Evolutionary conservation across 1,284 basidiomycete species (phyloP), one percentile per base, ranked within the genome.

Genomic region (Bondarzewia mesenterica): DNA sequence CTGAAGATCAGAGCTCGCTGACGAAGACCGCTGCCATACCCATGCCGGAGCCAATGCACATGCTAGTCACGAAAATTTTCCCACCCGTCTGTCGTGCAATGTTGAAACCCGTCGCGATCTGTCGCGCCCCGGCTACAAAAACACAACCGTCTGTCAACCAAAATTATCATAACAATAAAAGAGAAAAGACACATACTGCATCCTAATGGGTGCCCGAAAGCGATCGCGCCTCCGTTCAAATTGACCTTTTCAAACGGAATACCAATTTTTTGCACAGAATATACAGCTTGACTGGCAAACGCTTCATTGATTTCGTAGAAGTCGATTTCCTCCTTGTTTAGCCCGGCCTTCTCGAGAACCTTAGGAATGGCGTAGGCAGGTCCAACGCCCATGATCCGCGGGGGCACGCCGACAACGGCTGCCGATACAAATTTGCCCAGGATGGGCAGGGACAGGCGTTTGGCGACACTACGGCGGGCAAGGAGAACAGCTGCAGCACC

Each of bases 31-130:
- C 78, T 25, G 79, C 78, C 80, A 89, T 89, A 47, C 82, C 89
- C 94, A 96, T 95, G 35, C 90, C 92, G 27, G 80, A 82, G 18
- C 93, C 94, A 60, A 97, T 89, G 66, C 95, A 97, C 95, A 98
- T 98, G 58, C 83, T 89, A 1, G 92, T 92, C 41, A 91, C 85
- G 57, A 95, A 92, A 48, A 92, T 67, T 66, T 85, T 86, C 39
- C 75, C 75, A 40, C 72, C 74, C 45, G 80, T 81, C 65, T 90
- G 82, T 73, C 85, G 91, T 29, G 89, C 85, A 53, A 93, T 85
- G 57, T 81, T 82, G 47, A 92, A 68, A 15, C 81, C 91, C 8
- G 92, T 96, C 1, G 89, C 89, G 53, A 95, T 77, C 68, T 95
- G 92, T 42, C 93, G 75, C 7, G 89, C 84, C 58, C 93, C 93